Evolutionary conservation across 306 rosid species (phyloP).

Genomic region (Ochetophila trinervis): DNA sequence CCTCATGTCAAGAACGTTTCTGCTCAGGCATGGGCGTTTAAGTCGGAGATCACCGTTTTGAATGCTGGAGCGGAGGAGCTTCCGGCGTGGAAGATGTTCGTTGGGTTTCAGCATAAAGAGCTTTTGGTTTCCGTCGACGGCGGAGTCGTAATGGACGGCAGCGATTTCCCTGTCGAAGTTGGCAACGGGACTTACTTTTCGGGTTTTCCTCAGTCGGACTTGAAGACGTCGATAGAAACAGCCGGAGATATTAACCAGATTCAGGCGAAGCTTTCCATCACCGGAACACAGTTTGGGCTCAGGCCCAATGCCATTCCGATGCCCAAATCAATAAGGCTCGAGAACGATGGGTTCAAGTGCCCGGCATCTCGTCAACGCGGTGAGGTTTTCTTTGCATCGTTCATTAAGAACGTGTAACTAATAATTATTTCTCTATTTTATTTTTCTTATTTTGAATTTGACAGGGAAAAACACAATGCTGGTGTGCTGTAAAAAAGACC

Average conservation of each 20-base stretch:
- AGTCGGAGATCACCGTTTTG: conserved; percentile 45
- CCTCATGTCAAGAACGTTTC: conserved; percentile 60
- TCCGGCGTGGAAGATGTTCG: conserved; percentile 61
- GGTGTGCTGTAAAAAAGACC: conserved; percentile 78
- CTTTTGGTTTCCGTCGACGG: conserved; percentile 56
- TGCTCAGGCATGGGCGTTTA: conserved; percentile 84
- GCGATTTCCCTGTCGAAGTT: conserved; percentile 57
- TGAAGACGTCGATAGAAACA: conserved; percentile 66
- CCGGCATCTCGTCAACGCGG: conserved; percentile 49
- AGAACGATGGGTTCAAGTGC: conserved; percentile 76
- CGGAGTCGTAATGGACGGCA: conserved; percentile 46
- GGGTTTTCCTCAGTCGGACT: conserved; percentile 45
- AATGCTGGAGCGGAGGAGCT: conserved; percentile 63
- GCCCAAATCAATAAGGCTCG: conserved; percentile 72
- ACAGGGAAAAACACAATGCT: conserved; percentile 49
- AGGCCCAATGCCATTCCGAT: conserved; percentile 38
- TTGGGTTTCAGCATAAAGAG: conserved; percentile 77
- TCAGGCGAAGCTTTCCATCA: conserved; percentile 35
- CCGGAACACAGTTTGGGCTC: conserved; percentile 66
- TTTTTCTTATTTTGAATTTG: background rate
- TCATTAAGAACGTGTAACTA: too few relatives aligned
- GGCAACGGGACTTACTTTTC: conserved; percentile 66
- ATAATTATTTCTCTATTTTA: too few relatives aligned
- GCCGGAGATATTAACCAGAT: conserved; percentile 62
- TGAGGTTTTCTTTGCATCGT: too few relatives aligned